Conservation (phyloP, 768 basidiomycete species). For the Strobilomyces dryophilus region DNA sequence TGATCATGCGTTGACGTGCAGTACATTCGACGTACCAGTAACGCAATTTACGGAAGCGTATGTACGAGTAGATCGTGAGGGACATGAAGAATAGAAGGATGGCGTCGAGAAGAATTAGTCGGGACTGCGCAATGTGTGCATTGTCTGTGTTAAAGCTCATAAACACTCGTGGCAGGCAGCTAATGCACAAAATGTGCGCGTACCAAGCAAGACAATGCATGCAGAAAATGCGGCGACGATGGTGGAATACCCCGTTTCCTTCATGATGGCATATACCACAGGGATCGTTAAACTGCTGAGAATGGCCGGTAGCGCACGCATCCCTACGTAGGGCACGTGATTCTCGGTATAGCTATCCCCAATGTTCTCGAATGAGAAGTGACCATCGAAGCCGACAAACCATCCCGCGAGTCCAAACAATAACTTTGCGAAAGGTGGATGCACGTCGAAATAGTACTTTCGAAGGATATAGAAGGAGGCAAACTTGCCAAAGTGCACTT, state of each 20-base stretch:
- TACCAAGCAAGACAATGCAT: conserved; percentile 81
- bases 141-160: conserved; percentile 58
- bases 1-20: background rate
- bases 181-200: conserved; percentile 25
- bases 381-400: conserved; percentile 94
- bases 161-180: background rate
- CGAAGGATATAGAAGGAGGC: conserved; percentile 89
- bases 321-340: conserved; percentile 90
- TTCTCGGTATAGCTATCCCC: conserved; percentile 86
- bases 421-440: conserved; percentile 95
- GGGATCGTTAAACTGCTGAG: conserved; percentile 88
- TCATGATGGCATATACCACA: conserved; percentile 94
- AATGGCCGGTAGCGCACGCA: conserved; percentile 89
- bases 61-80: conserved; percentile 87
- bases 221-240: conserved; percentile 90
- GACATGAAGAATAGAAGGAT: conserved; percentile 94
- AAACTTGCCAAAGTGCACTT: conserved; percentile 99
- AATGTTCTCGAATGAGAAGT: conserved; percentile 92
- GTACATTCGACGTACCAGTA: conserved; percentile 55
- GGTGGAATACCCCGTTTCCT: conserved; percentile 94
- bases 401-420: conserved; percentile 92
- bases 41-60: conserved; percentile 92
- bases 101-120: conserved; percentile 93
- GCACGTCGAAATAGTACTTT: conserved; percentile 99
- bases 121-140: conserved; percentile 93